These are phyloP conservation scores for Sporothrix globosa DNA, from an alignment of 2,329 filamentous ascomycete genomes.

Conservation along the genomic window DNA sequence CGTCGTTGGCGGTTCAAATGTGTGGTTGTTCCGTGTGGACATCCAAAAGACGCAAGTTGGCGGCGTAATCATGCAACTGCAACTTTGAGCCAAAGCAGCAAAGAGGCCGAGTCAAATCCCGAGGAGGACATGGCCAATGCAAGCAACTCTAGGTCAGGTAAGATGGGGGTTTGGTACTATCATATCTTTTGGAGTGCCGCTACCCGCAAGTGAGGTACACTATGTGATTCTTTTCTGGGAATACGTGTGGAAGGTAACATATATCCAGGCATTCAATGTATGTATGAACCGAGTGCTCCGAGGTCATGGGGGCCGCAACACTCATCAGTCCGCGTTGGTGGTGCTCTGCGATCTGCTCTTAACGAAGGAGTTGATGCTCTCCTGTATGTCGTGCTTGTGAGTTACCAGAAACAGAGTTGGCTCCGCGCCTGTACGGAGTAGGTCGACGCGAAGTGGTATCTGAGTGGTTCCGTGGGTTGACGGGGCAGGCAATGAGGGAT, in stretches of 20 bases:
- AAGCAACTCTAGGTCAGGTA: neutral
- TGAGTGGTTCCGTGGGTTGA: neutral
- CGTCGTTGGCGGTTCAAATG: neutral
- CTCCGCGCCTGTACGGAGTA: too few species aligned
- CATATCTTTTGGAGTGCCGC: neutral
- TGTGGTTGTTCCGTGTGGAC: slow-evolving; percentile 1
- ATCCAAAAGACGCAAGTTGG: slow-evolving; percentile 22
- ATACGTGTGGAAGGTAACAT: neutral
- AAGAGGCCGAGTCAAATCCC: slow-evolving; percentile 8
- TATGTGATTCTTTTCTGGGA: neutral
- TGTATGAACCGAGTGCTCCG: slow-evolving; percentile 14
- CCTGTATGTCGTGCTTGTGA: neutral
- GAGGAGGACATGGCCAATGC: neutral
- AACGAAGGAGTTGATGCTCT: neutral
- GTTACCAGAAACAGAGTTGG: too few species aligned
- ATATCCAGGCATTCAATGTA: neutral
- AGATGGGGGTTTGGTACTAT: neutral
- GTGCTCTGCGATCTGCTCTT: neutral
- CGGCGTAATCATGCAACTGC: slow-evolving; percentile 19
- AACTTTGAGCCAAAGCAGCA: neutral
- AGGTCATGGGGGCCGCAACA: neutral
- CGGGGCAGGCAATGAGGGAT: slow-evolving; percentile 21
- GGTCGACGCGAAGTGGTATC: neutral
- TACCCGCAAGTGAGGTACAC: too few species aligned
- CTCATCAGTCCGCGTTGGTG: neutral